Evolutionary conservation across 2,329 filamentous ascomycete genomes (phyloP), one percentile per base, ranked within the genome.

Genomic region (Pseudogymnoascus sp.): DNA sequence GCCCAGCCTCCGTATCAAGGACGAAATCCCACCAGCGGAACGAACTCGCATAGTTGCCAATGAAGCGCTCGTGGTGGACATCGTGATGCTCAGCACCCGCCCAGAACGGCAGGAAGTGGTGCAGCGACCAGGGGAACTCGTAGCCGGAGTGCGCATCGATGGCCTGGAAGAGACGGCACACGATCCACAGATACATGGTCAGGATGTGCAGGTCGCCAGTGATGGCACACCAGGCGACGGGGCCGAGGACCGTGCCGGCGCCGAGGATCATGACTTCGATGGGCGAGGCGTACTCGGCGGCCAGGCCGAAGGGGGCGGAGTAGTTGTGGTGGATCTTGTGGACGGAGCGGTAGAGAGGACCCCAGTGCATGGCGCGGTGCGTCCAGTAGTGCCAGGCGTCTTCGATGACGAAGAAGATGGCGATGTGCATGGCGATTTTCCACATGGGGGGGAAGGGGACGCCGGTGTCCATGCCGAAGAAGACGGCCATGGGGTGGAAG

Each of bases 251-350:
- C 1, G 89, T 89, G 66, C 94, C 94, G 63, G 96, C 82, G 39
- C 93, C 94, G 59, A 99, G 87, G 63, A 95, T 84, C 89, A 97
- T 95, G 68, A 93, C 91, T 78, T 99, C 94, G 69, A 97, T 95
- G 0, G 94, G 94, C 45, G 93, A 97, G 5, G 94, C 94, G 76
- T 99, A 99, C 78, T 99, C 94, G 63, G 94, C 93, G 19, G 94
- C 93, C 61, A 99, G 82, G 69, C 94, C 94, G 73, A 99, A 99
- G 16, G 94, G 94, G 11, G 94, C 94, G 38, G 92, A 96, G 81
- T 99, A 99, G 72, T 94, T 93, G 81, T 99, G 94, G 80, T 99
- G 94, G 70, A 99, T 92, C 82, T 99, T 99, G 84, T 99, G 94
- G 71, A 99, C 90, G 72, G 87, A 84, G 81, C 92, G 96, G 86